Evolutionary conservation across 2,329 filamentous ascomycete genomes (phyloP).

Genomic region (Chaetomiaceae sp.): DNA sequence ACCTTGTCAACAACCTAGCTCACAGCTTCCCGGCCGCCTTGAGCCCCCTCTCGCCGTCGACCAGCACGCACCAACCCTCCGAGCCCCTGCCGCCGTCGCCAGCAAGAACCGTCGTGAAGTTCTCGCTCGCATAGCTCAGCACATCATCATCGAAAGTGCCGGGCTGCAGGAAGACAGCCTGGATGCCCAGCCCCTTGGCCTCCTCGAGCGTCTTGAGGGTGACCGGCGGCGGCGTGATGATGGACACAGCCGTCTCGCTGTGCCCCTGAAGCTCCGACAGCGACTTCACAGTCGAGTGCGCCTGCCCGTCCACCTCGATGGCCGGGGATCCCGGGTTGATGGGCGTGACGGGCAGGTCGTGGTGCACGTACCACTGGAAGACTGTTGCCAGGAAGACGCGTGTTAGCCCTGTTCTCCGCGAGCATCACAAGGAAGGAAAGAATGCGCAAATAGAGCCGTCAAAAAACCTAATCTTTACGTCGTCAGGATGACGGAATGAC

Average conservation of each 20-base stretch:
- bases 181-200: constrained; percentile 66
- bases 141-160: constrained; percentile 78
- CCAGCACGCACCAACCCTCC: constrained; percentile 83
- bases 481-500: too few relatives aligned
- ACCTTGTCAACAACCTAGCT: neutral
- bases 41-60: constrained; percentile 67
- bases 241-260: constrained; percentile 65
- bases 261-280: constrained; percentile 62
- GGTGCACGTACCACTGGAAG: constrained; percentile 68
- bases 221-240: constrained; percentile 79
- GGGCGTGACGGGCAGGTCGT: constrained; percentile 70
- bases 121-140: constrained; percentile 57
- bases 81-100: constrained; percentile 57
- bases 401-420: too few relatives aligned
- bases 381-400: neutral
- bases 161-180: constrained; percentile 82
- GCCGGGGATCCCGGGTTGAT: constrained; percentile 68
- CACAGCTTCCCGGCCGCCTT: constrained; percentile 41
- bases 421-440: too few relatives aligned
- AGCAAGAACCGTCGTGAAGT: constrained; percentile 64
- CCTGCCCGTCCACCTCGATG: constrained; percentile 54
- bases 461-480: too few relatives aligned
- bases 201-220: constrained; percentile 70
- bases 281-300: constrained; percentile 59
- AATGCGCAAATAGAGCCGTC: too few relatives aligned